Evolutionary conservation across 768 basidiomycete species (phyloP), one percentile per base, ranked within the genome.

Genomic region (Leccinellum luteum): DNA sequence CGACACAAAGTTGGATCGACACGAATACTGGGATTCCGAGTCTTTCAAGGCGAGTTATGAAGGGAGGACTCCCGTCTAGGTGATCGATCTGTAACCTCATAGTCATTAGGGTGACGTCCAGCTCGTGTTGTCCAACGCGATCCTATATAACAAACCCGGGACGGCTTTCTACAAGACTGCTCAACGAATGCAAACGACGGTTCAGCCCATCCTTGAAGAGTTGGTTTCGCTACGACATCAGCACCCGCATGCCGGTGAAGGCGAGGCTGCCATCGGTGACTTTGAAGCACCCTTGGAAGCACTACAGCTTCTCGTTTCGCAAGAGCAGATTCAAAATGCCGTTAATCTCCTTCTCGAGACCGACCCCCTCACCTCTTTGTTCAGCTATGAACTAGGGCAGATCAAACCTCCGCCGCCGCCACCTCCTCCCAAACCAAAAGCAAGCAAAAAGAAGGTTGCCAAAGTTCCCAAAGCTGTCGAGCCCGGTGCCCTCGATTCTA

Each of bases 101-200:
- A 9, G 4, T 56, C 48, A 21, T 5, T 54, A 94, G 92, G 77
- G 82, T 51, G 96, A 99, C 67, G 75, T 94, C n/a, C 73, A 82
- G 32, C 82, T 98, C 15, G 92, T 98, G 15, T 72, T 92, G 27
- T 78, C 85, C 55, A 99, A 98, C 64, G 95, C 95, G 2, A 81
- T 91, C 45, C 70, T 83, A 7, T 99, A 98, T 73, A 98, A 99
- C 70, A 83, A 85, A 60, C 74, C 82, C 0, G 87, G 85, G n/a
- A 85, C 89, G 0, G 61, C 79, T 0, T 86, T 86, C 67, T 83
- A 91, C 74, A 87, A 84, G 64, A 74, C 81, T 6, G 94, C 96
- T 0, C 71, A 78, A 15, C 76, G 83, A 41, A 84, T 97, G 59
- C 81, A 83, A 65, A 73, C 69, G 3, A 68, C 67, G 35, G 66